Evolutionary conservation across 345 rosid species (phyloP).

Genomic region (Raphanus sativus): DNA sequence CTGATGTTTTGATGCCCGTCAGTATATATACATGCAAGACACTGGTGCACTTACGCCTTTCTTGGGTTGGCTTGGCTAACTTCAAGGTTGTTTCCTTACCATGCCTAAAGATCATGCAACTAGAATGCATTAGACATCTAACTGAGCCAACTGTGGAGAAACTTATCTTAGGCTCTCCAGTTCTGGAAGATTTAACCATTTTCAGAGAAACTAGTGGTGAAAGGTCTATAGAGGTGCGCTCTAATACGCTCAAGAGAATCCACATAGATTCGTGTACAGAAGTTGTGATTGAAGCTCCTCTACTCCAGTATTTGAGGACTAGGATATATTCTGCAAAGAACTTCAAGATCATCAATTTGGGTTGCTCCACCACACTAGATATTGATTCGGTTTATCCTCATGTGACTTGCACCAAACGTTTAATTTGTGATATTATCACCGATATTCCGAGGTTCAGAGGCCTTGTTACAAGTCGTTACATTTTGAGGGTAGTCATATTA

Average conservation of each 20-base stretch:
- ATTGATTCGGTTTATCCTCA: not conserved
- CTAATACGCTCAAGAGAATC: conserved; percentile 13
- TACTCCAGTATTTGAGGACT: not conserved
- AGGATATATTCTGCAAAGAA: not conserved
- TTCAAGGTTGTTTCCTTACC: conserved; percentile 14
- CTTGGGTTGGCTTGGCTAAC: not conserved
- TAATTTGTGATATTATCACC: not conserved
- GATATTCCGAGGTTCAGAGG: not conserved
- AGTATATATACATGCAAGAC: not conserved
- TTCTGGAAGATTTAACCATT: conserved; percentile 7
- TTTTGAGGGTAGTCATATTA: conserved; percentile 10
- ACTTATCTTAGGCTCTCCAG: conserved; percentile 15
- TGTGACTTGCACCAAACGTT: not conserved
- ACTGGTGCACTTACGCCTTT: not conserved
- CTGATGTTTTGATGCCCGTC: not conserved
- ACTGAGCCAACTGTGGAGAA: not conserved
- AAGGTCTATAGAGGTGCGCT: not conserved
- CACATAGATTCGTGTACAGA: not conserved
- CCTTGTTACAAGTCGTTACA: not conserved
- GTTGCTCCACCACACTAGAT: conserved; percentile 1
- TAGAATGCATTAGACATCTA: not conserved
- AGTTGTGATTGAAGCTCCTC: conserved; percentile 19
- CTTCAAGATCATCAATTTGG: not conserved
- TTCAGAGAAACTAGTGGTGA: too few relatives aligned
- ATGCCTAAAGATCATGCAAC: conserved; percentile 1